Evolutionary conservation across 2,329 filamentous ascomycete genomes (phyloP), one percentile per base, ranked within the genome.

Genomic region (Trichoderma sp.): DNA sequence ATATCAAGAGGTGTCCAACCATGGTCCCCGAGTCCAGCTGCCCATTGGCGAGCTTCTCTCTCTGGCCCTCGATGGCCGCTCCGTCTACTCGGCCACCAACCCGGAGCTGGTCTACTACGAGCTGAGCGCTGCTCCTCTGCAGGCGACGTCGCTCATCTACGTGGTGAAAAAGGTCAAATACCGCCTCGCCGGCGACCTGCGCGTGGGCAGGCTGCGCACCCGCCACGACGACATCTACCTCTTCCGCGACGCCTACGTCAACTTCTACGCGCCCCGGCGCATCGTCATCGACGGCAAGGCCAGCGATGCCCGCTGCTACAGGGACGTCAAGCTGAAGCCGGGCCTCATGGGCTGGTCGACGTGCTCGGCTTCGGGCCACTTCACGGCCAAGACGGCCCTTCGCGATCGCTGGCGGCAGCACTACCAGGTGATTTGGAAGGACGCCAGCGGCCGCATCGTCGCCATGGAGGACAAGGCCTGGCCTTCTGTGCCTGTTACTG

Each of bases 101-200:
- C 69, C 69, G 38, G 50, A 60, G 60, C 69, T 73, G 12, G 60
- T 73, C 38, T 73, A 73, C 60, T 73, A 73, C 16, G 69, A 73
- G 41, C 41, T 73, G 60, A 73, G 69, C 60, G 69, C 69, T 0
- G 69, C 69, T 31, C 69, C 69, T 5, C 11, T 73, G 29, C 69
- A 73, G 41, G 69, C 69, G 8, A 73, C 69, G 1, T 73, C 69
- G 8, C 60, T 65, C 18, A 73, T 53, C 14, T 73, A 73, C 69
- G 45, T 73, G 6, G 69, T 73, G 27, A 73, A 73, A 65, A 73
- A 73, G 60, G 69, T 73, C n/a, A 73, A 73, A 29, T 73, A 73
- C 29, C 69, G 69, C 14, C 69, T 73, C 60, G 24, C 45, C 3
- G 60, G 38, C 24, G 56, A 65, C 21, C 5, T 21, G n/a, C 18